A percentile compares a stretch with the other conserved stretches of the same genome.
These are phyloP conservation scores for Malassezia cuniculi DNA, from an alignment of 1,284 basidiomycete species.

Conservation along the genomic window DNA sequence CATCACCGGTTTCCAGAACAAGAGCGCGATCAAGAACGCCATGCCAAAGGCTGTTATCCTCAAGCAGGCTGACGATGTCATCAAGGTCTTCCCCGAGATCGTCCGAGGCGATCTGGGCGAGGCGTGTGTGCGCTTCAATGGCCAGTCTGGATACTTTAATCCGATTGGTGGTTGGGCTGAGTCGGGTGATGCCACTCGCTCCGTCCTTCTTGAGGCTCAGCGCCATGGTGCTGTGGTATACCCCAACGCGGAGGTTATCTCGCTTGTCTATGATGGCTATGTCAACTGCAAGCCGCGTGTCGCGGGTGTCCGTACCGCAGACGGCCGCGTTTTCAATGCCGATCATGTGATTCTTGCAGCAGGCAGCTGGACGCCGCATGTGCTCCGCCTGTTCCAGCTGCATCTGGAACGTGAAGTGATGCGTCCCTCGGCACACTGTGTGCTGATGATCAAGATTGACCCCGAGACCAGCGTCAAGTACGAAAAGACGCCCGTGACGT, in stretches of 20 bases:
- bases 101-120: slow-evolving; percentile 8
- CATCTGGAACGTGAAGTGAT: not conserved
- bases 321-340: slow-evolving; percentile 53
- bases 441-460: slow-evolving; percentile 63
- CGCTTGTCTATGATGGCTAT: slow-evolving; percentile 44
- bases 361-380: slow-evolving; percentile 70
- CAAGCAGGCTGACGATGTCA: slow-evolving; percentile 8
- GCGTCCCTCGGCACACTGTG: slow-evolving; percentile 51
- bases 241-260: slow-evolving; percentile 46
- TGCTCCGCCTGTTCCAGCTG: slow-evolving; percentile 48
- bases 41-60: slow-evolving; percentile 16
- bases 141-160: slow-evolving; percentile 56
- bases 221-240: slow-evolving; percentile 56
- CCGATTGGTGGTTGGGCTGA: slow-evolving; percentile 71
- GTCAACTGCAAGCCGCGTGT: slow-evolving; percentile 47
- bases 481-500: slow-evolving; percentile 56
- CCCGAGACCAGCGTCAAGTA: slow-evolving; percentile 58
- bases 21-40: not conserved
- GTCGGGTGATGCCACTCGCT: slow-evolving; percentile 57
- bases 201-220: slow-evolving; percentile 54
- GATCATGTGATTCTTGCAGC: slow-evolving; percentile 57
- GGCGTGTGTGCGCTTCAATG: slow-evolving; percentile 12
- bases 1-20: no score
- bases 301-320: slow-evolving; percentile 55
- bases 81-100: slow-evolving; percentile 7